Conservation (phyloP, 805 yeast genomes). For the Metschnikowia bowlesiae region DNA sequence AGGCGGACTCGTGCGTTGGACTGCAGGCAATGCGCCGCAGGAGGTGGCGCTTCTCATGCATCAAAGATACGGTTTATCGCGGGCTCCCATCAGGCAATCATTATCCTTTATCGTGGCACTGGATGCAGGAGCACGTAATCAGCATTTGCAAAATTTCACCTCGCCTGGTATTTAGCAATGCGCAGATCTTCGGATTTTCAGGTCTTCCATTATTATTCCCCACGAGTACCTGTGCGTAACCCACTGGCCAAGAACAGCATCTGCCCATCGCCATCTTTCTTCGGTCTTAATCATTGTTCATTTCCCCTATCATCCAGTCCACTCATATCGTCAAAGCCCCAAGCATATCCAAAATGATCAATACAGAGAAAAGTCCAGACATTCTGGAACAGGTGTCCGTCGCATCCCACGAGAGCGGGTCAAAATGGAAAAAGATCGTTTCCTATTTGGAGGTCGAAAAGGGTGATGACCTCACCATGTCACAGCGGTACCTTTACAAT, state of each 20-base stretch:
- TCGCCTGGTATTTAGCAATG: neutral
- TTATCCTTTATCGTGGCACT: neutral
- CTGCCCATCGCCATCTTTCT: no score
- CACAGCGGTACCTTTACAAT: slow-evolving; percentile 67
- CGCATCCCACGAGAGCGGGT: slow-evolving; percentile 58
- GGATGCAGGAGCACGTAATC: neutral
- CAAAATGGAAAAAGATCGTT: slow-evolving; percentile 25
- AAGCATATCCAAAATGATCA: neutral
- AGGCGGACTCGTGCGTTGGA: neutral
- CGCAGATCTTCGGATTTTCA: neutral
- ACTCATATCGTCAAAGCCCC: no score
- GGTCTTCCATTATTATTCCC: no score
- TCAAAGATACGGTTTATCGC: neutral
- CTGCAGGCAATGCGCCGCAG: neutral
- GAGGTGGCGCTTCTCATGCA: neutral
- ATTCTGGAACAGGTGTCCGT: slow-evolving; percentile 6
- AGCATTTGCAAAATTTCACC: neutral
- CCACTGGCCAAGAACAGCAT: no score
- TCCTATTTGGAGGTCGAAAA: slow-evolving; percentile 28
- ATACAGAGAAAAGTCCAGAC: slow-evolving; percentile 1
- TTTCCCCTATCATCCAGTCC: no score
- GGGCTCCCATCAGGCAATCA: neutral
- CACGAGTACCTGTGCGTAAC: no score
- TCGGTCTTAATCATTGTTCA: no score
- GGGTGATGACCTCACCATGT: slow-evolving; percentile 41